These are phyloP conservation scores for Boletus tylopilopsis DNA, from an alignment of 768 basidiomycete genomes.

Conservation along the genomic window DNA sequence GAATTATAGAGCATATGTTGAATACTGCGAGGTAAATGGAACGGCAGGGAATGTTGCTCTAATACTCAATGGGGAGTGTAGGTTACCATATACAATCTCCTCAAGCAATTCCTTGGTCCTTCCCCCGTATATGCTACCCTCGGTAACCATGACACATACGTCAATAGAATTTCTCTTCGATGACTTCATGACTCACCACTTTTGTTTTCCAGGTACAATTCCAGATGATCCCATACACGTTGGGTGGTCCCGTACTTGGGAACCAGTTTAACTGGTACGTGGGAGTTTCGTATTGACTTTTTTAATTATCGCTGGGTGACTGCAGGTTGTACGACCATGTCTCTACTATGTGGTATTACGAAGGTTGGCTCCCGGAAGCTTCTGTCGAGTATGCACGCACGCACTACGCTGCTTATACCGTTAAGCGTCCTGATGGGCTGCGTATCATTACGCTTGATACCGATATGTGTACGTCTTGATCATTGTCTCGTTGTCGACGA, in stretches of 20 bases:
- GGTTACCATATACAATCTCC: conserved; percentile 58
- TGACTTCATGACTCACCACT: neutral
- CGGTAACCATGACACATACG: conserved; percentile 75
- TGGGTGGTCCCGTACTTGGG: conserved; percentile 30
- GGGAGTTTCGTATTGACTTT: neutral
- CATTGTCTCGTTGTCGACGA: neutral
- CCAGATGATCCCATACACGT: conserved; percentile 38
- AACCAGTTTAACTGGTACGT: conserved; percentile 41
- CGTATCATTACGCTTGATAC: conserved; percentile 51
- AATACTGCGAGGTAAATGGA: conserved; percentile 53
- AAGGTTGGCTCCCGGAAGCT: conserved; percentile 41
- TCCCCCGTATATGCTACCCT: conserved; percentile 68
- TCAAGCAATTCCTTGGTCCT: conserved; percentile 52
- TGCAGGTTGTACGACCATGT: conserved; percentile 49
- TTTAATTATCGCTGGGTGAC: neutral
- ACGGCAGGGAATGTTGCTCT: neutral
- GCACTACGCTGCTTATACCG: conserved; percentile 47
- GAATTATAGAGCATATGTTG: conserved; percentile 46
- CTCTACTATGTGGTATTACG: conserved; percentile 42
- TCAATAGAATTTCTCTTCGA: conserved; percentile 16
- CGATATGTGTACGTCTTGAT: conserved; percentile 38
- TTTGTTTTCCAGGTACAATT: conserved; percentile 11
- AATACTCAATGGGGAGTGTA: conserved; percentile 19
- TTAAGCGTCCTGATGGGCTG: conserved; percentile 40
- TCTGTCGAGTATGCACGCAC: conserved; percentile 38